Percentiles rank a stretch among this genome's conserved stretches.
Evolutionary conservation across 169 alveolate genomes (phyloP).

Genomic region (Babesia gibsoni): DNA sequence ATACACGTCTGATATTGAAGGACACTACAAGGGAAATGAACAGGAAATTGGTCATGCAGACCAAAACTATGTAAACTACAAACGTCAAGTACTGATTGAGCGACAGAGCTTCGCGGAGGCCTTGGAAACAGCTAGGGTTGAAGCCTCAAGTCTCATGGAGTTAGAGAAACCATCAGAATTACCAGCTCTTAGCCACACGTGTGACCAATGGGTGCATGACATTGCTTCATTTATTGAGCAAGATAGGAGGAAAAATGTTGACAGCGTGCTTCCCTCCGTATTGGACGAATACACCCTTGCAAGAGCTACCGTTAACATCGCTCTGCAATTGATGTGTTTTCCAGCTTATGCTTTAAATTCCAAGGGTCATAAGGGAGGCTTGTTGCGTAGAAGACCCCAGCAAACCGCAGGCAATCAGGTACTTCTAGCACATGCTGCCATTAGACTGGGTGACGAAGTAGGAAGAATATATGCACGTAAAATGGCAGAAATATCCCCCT

Average conservation of each 20-base stretch:
- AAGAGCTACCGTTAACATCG: constrained; percentile 64
- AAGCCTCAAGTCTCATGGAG: constrained; percentile 55
- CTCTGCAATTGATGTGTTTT: constrained; percentile 69
- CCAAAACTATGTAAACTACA: constrained; percentile 31
- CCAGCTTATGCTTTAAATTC: constrained; percentile 67
- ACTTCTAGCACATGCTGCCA: constrained; percentile 69
- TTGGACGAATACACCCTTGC: constrained; percentile 51
- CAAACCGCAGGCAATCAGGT: constrained; percentile 70
- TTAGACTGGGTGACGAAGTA: constrained; percentile 74
- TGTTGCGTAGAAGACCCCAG: constrained; percentile 53
- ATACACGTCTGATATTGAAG: background rate
- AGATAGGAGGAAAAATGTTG: constrained; percentile 38
- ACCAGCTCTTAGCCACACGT: constrained; percentile 43
- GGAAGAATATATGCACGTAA: constrained; percentile 44
- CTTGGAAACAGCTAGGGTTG: constrained; percentile 48
- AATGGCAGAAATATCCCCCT: constrained; percentile 34
- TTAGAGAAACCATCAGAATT: constrained; percentile 53
- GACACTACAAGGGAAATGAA: background rate
- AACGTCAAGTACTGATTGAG: constrained; percentile 72
- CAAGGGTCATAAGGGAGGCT: constrained; percentile 58
- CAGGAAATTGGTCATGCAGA: background rate
- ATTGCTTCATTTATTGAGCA: constrained; percentile 40
- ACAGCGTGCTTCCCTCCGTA: constrained; percentile 29
- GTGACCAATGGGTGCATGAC: constrained; percentile 56
- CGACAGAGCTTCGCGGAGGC: constrained; percentile 61